Percentiles rank a stretch among this genome's conserved stretches.
phyloP scores from a whole-genome alignment of 148 eudicot genomes.

The Rhododendron simsii region DNA sequence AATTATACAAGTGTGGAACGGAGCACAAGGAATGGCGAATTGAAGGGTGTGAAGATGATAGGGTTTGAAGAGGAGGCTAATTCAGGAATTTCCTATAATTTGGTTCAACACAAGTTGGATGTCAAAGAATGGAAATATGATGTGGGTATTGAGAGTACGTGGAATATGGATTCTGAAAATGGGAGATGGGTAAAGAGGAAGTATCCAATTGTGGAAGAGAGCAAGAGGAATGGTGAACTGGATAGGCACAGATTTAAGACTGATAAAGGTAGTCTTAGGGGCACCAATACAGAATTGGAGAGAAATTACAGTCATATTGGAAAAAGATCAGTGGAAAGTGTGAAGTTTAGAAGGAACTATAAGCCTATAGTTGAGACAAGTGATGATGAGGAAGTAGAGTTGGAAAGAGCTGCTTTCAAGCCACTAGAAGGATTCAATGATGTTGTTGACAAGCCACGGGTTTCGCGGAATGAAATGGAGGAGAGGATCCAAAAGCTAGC shows the following conservation, averaged over 20 bases:
- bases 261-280: slow-evolving; percentile 9
- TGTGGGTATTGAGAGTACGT: slow-evolving; percentile 6
- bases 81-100: not conserved
- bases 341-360: slow-evolving; percentile 15
- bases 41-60: not conserved
- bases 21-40: not conserved
- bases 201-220: not conserved
- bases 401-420: slow-evolving; percentile 52
- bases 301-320: not conserved
- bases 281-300: not conserved
- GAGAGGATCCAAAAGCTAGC: slow-evolving; percentile 90
- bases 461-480: slow-evolving; percentile 75
- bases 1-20: not conserved
- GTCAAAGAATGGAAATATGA: not conserved
- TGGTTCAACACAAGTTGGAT: slow-evolving; percentile 3
- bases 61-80: slow-evolving; percentile 6
- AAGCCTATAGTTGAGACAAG: slow-evolving; percentile 18
- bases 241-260: slow-evolving; percentile 11
- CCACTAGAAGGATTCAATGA: slow-evolving; percentile 32
- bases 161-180: slow-evolving; percentile 5
- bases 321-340: slow-evolving; percentile 11
- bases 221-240: slow-evolving; percentile 1
- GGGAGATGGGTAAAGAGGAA: slow-evolving; percentile 17
- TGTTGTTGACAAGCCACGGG: slow-evolving; percentile 44
- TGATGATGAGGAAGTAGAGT: slow-evolving; percentile 23